Conservation (phyloP, 2,329 filamentous ascomycete species). For the Sporothrix luriei region DNA sequence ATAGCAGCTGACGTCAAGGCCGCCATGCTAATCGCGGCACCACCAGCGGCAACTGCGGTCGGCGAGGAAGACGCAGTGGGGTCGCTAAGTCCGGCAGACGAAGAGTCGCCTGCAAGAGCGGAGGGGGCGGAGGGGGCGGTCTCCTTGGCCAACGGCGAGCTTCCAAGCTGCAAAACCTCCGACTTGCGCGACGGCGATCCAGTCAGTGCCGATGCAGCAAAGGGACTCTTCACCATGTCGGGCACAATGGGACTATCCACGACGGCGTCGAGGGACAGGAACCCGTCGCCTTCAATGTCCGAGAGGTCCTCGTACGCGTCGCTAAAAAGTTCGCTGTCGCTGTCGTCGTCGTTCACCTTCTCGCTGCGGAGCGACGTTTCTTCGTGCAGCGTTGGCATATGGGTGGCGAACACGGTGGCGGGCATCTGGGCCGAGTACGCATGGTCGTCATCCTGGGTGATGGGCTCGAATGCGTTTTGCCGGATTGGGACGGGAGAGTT, state of each 20-base stretch:
- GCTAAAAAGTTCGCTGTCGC: slow-evolving; percentile 62
- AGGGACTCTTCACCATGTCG: slow-evolving; percentile 31
- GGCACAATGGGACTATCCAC: slow-evolving; percentile 59
- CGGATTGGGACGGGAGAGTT: slow-evolving; percentile 27
- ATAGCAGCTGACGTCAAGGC: slow-evolving; percentile 11
- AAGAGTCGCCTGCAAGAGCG: neutral
- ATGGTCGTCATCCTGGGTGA: slow-evolving; percentile 35
- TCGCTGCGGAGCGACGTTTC: slow-evolving; percentile 33
- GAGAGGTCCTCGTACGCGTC: slow-evolving; percentile 75
- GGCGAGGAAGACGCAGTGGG: neutral
- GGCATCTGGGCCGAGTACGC: slow-evolving; percentile 35
- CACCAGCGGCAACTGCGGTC: neutral
- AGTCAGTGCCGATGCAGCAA: slow-evolving; percentile 17
- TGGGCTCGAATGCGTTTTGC: slow-evolving; percentile 37
- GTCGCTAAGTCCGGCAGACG: neutral
- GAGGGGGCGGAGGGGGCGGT: neutral
- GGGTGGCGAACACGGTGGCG: slow-evolving; percentile 37
- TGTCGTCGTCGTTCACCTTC: slow-evolving; percentile 31
- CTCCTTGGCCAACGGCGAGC: slow-evolving; percentile 16
- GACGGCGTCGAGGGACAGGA: slow-evolving; percentile 72
- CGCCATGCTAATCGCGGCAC: slow-evolving; percentile 2
- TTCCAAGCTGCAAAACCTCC: neutral
- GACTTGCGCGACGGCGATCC: slow-evolving; percentile 18
- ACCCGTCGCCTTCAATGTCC: slow-evolving; percentile 66
- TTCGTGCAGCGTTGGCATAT: slow-evolving; percentile 43